Evolutionary conservation across 2,329 filamentous ascomycete species (phyloP).

Genomic region (Cordyceps tenuipes): DNA sequence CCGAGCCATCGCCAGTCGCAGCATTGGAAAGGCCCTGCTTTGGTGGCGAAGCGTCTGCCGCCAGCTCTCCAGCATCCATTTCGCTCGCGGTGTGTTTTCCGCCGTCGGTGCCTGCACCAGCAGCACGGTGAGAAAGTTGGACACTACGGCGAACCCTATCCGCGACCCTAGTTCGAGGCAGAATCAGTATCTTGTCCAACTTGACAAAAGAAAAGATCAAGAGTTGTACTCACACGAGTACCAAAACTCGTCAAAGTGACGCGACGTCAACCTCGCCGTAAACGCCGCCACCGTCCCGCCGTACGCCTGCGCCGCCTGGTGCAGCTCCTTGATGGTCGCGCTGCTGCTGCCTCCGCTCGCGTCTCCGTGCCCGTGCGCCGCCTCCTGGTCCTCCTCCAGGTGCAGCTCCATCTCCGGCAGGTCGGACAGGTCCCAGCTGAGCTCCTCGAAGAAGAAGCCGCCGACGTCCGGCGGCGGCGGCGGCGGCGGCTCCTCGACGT

Average conservation of each 20-base stretch:
- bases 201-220: no score
- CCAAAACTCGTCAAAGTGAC: slow-evolving; percentile 14
- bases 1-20: slow-evolving; percentile 13
- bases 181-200: background rate
- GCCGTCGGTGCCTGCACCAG: slow-evolving; percentile 14
- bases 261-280: slow-evolving; percentile 12
- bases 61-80: slow-evolving; percentile 14
- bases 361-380: slow-evolving; percentile 1
- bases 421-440: slow-evolving; percentile 13
- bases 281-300: slow-evolving; percentile 11
- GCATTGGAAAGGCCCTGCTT: slow-evolving; percentile 12
- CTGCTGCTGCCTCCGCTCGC: background rate
- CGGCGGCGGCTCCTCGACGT: slow-evolving; percentile 7
- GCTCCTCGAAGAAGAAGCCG: slow-evolving; percentile 12
- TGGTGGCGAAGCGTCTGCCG: slow-evolving; percentile 11
- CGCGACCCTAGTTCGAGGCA: slow-evolving; percentile 7
- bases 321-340: slow-evolving; percentile 13
- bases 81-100: slow-evolving; percentile 12
- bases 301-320: slow-evolving; percentile 13
- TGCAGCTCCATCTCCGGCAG: slow-evolving; percentile 13
- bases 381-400: slow-evolving; percentile 6
- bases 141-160: slow-evolving; percentile 13
- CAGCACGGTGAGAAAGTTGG: slow-evolving; percentile 14
- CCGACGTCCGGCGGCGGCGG: slow-evolving; percentile 1
- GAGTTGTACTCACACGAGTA: slow-evolving; percentile 11